phyloP scores from a whole-genome alignment of 768 basidiomycete genomes.

The Hebeloma cylindrosporum region DNA sequence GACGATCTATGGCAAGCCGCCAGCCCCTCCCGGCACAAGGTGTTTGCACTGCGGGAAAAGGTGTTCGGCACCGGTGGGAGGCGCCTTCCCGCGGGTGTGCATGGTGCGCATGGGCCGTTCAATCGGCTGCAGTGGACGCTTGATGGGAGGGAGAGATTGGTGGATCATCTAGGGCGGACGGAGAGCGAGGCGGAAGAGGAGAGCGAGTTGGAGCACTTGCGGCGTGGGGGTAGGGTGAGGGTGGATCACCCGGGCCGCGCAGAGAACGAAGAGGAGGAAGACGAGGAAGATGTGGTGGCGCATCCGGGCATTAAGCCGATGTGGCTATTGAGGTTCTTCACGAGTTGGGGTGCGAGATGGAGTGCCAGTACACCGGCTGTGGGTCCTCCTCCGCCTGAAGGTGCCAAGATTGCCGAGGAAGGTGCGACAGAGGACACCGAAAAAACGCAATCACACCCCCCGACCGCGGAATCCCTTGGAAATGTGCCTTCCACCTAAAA shows the following conservation, averaged over 20 bases:
- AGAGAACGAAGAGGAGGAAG: slow-evolving; percentile 31
- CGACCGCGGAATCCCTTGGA: background rate
- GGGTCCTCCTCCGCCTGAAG: background rate
- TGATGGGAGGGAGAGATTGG: slow-evolving; percentile 59
- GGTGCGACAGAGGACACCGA: too few species aligned
- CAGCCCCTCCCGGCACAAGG: slow-evolving; percentile 57
- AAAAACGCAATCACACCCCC: too few species aligned
- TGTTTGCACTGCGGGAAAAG: slow-evolving; percentile 63
- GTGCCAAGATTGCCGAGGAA: background rate
- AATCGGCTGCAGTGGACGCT: slow-evolving; percentile 66
- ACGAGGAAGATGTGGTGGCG: slow-evolving; percentile 57
- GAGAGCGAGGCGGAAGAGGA: slow-evolving; percentile 81
- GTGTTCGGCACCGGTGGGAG: slow-evolving; percentile 65
- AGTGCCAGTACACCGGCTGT: slow-evolving; percentile 32
- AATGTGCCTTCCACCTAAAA: background rate
- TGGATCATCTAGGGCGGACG: slow-evolving; percentile 69
- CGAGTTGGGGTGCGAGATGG: slow-evolving; percentile 72
- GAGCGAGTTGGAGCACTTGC: slow-evolving; percentile 30
- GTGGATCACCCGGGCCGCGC: slow-evolving; percentile 1
- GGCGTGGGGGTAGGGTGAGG: background rate
- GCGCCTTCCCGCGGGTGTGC: slow-evolving; percentile 47
- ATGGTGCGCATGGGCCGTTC: slow-evolving; percentile 58
- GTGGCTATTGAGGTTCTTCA: slow-evolving; percentile 77
- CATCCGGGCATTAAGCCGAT: slow-evolving; percentile 65
- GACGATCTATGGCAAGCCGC: slow-evolving; percentile 69